Base-by-base conservation (phyloP, 129 eudicot genomes). In the Artemisia argyi region DNA sequence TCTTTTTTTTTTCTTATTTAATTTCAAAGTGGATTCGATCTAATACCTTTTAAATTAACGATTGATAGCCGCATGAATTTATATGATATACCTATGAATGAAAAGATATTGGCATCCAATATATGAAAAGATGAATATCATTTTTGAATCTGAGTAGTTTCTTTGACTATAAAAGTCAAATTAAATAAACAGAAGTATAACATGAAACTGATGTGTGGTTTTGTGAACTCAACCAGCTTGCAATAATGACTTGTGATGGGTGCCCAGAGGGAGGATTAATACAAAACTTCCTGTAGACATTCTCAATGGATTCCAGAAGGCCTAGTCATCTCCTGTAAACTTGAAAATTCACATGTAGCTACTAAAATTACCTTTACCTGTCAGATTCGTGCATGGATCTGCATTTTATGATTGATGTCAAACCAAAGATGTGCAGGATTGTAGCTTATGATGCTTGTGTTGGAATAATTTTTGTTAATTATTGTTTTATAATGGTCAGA, bases 241-340 rank as follows among this genome's bases (percentile, higher is more conserved):
- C 87, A 83, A 78, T 73, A 81, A 79, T 72, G 87, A 82, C 71
- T 74, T 72, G 78, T 84, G 87, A 83, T 80, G 79, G 71, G 66
- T 76, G n/a, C 49, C 66, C 12, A 64, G 76, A 73, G 76, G 70
- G 64, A 61, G 70, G 75, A 76, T 76, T 76, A 28, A 61, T 48
- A 42, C 50, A 57, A 68, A 59, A 57, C 53, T 58, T 76, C 54
- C 12, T 46, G 75, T 49, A 59, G 75, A 65, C 66, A 20, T 55
- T 75, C 68, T 73, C 62, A 73, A 49, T 32, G 69, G 77, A 60
- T 72, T 71, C 73, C 67, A 46, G 76, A 72, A 48, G 49, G 30
- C 11, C 2, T 58, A 42, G 14, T 60, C 60, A 60, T 61, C 28
- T 72, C 48, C 22, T 60, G 48, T n/a, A 72, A 52, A 72, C 69